Evolutionary conservation across 2,329 filamentous ascomycete species (phyloP), one percentile per base, ranked within the genome.

Genomic region (Ophiostoma sp.): DNA sequence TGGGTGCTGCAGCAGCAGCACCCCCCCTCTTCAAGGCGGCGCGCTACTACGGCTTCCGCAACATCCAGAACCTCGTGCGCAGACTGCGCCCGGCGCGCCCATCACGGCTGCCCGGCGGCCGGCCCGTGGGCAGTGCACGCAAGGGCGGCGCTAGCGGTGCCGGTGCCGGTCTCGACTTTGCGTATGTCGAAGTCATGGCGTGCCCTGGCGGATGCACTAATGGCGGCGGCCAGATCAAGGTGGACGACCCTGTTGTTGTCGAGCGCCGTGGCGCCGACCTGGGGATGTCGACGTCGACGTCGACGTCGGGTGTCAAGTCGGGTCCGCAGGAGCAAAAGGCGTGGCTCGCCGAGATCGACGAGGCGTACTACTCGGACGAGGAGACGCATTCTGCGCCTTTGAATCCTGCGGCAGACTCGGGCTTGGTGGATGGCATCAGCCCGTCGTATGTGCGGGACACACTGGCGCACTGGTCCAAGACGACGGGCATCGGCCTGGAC

Each of bases 171-270:
- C 79, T 86, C 7, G 92, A 97, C 48, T 94, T 94, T 78, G 86
- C 90, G n/a, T 98, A 96, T 79, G 91, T 98, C 36, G 95, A 99
- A 80, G 95, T 99, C 71, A 99, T 99, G 95, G 95, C 95, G 17
- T 99, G 95, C 79, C 95, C 95, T 0, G 95, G 95, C n/a, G 95
- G 95, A 3, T 99, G 95, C 81, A 99, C 95, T 69, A 99, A 99
- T 76, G 95, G 95, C 1, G 95, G 95, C 52, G 95, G 95, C 0
- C 95, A 99, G 81, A 89, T 99, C 77, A 97, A 97, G 77, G 87
- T 92, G 35, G 91, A 93, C 69, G 95, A 98, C 77, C 87, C 91
- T 7, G 81, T 87, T 15, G 80, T 89, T 11, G 76, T 83, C 60
- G 83, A 84, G 72, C 83, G 83, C 67, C 83, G 81, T 73, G 80